A percentile compares a stretch with the other conserved stretches of the same genome.
Evolutionary conservation across 73 alveolate genomes (phyloP).

Genomic region (Paramecium caudatum): DNA sequence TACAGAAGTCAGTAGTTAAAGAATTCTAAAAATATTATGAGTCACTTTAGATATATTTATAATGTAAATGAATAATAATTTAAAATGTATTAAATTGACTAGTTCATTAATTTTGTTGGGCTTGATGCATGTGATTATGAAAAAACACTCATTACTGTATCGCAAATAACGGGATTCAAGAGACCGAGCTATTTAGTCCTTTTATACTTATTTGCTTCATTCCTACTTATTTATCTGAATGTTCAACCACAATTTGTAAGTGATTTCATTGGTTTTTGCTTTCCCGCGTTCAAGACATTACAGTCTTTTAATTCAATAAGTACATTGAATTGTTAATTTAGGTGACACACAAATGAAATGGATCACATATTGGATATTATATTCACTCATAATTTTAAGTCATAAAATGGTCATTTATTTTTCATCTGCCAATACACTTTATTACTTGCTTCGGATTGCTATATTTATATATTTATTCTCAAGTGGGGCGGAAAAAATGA

Average conservation of each 20-base stretch:
- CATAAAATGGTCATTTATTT: not conserved
- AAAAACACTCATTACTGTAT: not conserved
- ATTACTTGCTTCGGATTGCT: not conserved
- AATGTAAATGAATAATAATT: too few species aligned
- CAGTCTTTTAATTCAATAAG: not conserved
- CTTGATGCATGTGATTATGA: not conserved
- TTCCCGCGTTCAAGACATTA: not conserved
- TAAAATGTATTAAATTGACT: not conserved
- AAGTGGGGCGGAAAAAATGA: conserved; percentile 13
- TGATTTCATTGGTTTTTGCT: conserved; percentile 12
- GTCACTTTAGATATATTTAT: not conserved
- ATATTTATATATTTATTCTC: conserved; percentile 3
- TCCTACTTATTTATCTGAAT: not conserved
- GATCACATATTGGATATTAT: conserved; percentile 19
- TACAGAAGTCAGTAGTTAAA: not conserved
- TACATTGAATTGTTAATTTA: not conserved
- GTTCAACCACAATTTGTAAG: not conserved
- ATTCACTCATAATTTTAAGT: not conserved
- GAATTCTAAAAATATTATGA: conserved; percentile 22
- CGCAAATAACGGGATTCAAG: not conserved
- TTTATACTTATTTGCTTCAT: not conserved
- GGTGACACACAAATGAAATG: not conserved
- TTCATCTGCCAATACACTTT: not conserved
- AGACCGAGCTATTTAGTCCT: not conserved
- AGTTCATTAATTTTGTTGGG: conserved; percentile 23